phyloP scores from a whole-genome alignment of 2,329 filamentous ascomycete genomes.

The Talaromyces piceae region DNA sequence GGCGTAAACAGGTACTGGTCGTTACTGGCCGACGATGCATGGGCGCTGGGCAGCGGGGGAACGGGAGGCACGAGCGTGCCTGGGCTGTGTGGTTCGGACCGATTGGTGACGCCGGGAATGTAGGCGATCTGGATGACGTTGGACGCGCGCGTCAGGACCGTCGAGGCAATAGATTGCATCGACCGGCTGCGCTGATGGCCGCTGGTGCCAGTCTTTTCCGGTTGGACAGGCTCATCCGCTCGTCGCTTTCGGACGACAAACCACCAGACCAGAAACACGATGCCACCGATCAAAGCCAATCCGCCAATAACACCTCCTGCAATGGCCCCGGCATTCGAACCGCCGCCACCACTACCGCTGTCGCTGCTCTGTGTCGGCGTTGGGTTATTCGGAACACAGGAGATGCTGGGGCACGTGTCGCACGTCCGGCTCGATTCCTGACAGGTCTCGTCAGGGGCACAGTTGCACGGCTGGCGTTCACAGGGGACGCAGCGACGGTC shows the following conservation, averaged over 20 bases:
- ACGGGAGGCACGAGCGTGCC: slow-evolving; percentile 81
- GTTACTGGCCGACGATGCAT: slow-evolving; percentile 36
- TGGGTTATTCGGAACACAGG: slow-evolving; percentile 44
- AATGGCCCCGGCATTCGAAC: slow-evolving; percentile 73
- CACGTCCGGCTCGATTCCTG: slow-evolving; percentile 54
- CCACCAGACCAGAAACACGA: slow-evolving; percentile 77
- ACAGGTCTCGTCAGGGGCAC: slow-evolving; percentile 49
- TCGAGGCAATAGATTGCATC: slow-evolving; percentile 90
- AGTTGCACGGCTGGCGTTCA: slow-evolving; percentile 51
- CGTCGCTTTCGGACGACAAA: slow-evolving; percentile 76
- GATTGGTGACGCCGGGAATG: slow-evolving; percentile 92
- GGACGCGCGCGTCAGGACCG: slow-evolving; percentile 87
- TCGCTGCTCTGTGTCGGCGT: slow-evolving; percentile 15
- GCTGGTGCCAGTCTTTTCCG: slow-evolving; percentile 37
- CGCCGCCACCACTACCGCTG: slow-evolving; percentile 22
- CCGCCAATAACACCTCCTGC: slow-evolving; percentile 87
- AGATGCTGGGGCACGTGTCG: slow-evolving; percentile 50
- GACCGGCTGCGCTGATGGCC: slow-evolving; percentile 53
- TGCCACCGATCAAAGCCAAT: slow-evolving; percentile 62
- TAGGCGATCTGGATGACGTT: slow-evolving; percentile 99
- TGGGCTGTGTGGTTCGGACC: slow-evolving; percentile 76
- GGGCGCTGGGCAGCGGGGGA: slow-evolving; percentile 67
- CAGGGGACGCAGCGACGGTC: slow-evolving; percentile 49
- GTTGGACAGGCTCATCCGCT: slow-evolving; percentile 46
- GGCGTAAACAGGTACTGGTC: slow-evolving; percentile 93